These are phyloP conservation scores for Trichoderma gracile DNA, from an alignment of 2,329 filamentous ascomycete genomes.

Conservation along the genomic window DNA sequence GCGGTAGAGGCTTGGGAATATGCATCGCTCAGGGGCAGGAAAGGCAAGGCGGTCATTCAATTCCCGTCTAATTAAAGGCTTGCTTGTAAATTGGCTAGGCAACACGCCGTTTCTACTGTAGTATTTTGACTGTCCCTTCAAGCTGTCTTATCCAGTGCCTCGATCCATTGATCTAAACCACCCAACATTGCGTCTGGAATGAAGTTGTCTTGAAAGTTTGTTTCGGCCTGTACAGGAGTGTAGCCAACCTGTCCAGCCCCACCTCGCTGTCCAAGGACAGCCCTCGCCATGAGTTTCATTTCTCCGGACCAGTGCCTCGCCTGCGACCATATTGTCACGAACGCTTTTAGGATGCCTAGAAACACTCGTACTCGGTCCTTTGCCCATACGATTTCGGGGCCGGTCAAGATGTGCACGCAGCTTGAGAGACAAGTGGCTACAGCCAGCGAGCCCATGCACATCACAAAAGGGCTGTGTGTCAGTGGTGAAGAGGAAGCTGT, in stretches of 20 bases:
- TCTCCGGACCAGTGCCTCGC: conserved; percentile 26
- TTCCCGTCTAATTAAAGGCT: conserved; percentile 23
- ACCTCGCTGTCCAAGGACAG: conserved; percentile 14
- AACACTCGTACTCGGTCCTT: conserved; percentile 29
- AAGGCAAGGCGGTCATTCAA: conserved; percentile 34
- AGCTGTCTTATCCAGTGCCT: not conserved
- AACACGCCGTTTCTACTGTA: not conserved
- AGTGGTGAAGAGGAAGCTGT: conserved; percentile 25
- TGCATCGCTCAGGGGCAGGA: conserved; percentile 29
- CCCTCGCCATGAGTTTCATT: conserved; percentile 28
- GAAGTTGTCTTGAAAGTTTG: not conserved
- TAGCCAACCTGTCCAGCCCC: not conserved
- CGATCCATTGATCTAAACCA: not conserved
- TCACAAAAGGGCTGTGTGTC: conserved; percentile 29
- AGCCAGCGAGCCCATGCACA: conserved; percentile 30
- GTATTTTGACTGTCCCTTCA: not conserved
- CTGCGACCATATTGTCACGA: conserved; percentile 28
- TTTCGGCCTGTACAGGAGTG: not conserved
- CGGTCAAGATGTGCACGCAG: conserved; percentile 24
- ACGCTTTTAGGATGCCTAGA: conserved; percentile 27
- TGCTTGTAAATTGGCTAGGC: not conserved
- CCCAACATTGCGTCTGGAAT: not conserved
- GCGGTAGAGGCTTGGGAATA: conserved; percentile 35
- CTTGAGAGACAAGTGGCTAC: conserved; percentile 29
- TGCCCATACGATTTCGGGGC: conserved; percentile 14